Evolutionary conservation across 2,329 filamentous ascomycete genomes (phyloP).

Genomic region (Fusarium circinatum): DNA sequence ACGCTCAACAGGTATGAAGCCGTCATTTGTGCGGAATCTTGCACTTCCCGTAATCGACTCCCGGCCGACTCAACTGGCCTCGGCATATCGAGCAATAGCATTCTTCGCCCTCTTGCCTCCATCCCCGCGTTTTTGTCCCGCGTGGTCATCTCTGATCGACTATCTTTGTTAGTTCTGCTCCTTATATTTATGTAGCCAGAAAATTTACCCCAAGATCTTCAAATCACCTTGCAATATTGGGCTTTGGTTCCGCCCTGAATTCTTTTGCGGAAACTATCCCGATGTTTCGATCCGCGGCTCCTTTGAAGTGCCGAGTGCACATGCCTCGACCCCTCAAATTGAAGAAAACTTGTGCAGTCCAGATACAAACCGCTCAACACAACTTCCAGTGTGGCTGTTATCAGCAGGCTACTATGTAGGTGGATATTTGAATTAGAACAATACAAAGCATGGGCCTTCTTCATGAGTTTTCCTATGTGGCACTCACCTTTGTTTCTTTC

Average conservation of each 20-base stretch:
- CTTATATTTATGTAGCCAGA: constrained; percentile 1
- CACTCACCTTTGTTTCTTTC: background rate
- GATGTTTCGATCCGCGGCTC: constrained; percentile 11
- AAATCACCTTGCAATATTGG: background rate
- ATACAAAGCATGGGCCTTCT: background rate
- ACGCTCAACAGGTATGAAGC: constrained; percentile 21
- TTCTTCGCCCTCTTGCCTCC: constrained; percentile 1
- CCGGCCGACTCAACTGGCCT: constrained; percentile 14
- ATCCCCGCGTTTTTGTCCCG: background rate
- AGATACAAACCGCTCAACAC: background rate
- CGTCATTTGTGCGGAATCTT: background rate
- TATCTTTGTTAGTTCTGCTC: constrained; percentile 12
- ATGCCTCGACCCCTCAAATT: constrained; percentile 8
- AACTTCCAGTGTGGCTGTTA: background rate
- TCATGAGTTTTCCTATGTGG: background rate
- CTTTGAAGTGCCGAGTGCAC: constrained; percentile 23
- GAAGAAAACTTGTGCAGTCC: background rate
- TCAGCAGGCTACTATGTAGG: background rate
- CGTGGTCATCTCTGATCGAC: background rate
- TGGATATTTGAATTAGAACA: background rate
- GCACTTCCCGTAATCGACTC: constrained; percentile 24
- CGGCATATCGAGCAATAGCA: constrained; percentile 25
- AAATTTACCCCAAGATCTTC: constrained; percentile 14
- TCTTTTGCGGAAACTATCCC: constrained; percentile 2
- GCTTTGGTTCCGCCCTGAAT: background rate